Evolutionary conservation across 1,139 yeast species (phyloP), one percentile per base, ranked within the genome.

Genomic region (Hemisphaericaspora subhashii): DNA sequence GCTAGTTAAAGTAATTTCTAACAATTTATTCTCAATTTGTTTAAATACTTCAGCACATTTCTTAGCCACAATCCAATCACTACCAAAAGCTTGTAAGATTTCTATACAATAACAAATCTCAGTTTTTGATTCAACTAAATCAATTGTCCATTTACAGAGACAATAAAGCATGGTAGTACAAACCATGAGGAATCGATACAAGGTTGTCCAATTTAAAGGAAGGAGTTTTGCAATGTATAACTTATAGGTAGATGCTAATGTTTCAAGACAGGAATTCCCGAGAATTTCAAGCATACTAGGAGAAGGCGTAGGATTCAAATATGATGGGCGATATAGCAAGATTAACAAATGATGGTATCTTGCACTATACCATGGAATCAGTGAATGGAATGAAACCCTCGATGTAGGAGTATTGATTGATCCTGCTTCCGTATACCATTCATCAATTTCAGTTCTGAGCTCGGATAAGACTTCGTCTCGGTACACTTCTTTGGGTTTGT

Each of bases 161-260:
- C 79, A 72, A 48, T 64, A 70, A 3, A 74, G 50, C 10, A 74
- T 60, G 1, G 73, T 66, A 16, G 76, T 66, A 48, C 78, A 71
- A 12, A 66, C 64, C 24, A 71, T 66, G 27, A 74, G 46, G 22
- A 74, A 65, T 37, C 75, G 58, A 46, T 71, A 68, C 11, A 72
- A 48, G 1, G 77, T 72, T 21, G 72, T 67, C 79, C 79, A 74
- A 44, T 71, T 73, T 37, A 71, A 51, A 0, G 78, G 79, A 25
- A 74, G 50, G 28, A 68, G 47, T 38, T 65, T 68, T 11, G 68
- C 57, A 34, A 66, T 62, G 55, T 67, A 74, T 5, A 74, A 45
- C 29, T 61, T 64, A 51, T 72, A 68, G 1, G 71, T 67, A 45
- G 64, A 64, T 14, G 71, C 62, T 39, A 72, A 51, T 5, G 69